These are phyloP conservation scores for Chaetomiaceae sp. DNA, from an alignment of 2,329 filamentous ascomycete species.

Conservation along the genomic window DNA sequence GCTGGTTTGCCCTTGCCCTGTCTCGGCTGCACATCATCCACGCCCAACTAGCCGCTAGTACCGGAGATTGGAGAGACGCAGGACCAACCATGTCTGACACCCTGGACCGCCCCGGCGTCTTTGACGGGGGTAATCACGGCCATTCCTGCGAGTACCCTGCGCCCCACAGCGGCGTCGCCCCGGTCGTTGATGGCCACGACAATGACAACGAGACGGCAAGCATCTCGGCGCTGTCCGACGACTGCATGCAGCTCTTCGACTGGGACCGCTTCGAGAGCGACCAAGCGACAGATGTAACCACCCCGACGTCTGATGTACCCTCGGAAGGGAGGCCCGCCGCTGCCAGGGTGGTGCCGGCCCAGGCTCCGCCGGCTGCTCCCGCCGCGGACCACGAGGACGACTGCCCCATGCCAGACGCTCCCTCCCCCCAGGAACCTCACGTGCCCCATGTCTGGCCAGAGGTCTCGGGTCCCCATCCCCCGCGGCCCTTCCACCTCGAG, in stretches of 20 bases:
- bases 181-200: too few species aligned
- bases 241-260: constrained; percentile 20
- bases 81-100: constrained; percentile 19
- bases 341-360: constrained; percentile 1
- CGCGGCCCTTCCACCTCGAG: constrained; percentile 14
- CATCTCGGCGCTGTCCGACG: constrained; percentile 13
- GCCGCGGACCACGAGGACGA: constrained; percentile 13
- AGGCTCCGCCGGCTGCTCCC: constrained; percentile 2
- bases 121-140: constrained; percentile 5
- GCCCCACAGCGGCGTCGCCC: constrained; percentile 10
- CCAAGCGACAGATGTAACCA: constrained; percentile 18
- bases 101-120: constrained; percentile 10
- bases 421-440: constrained; percentile 8
- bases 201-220: constrained; percentile 14
- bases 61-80: constrained; percentile 8
- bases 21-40: constrained; percentile 17
- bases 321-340: constrained; percentile 12
- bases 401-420: constrained; percentile 17
- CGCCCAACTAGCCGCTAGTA: constrained; percentile 12
- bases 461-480: constrained; percentile 9
- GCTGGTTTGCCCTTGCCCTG: constrained; percentile 17
- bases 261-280: constrained; percentile 6
- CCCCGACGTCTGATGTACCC: constrained; percentile 12
- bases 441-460: constrained; percentile 17
- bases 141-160: constrained; percentile 10